These are phyloP conservation scores for Crithidia expoeki DNA, from an alignment of 208 protist genomes.

Conservation along the genomic window DNA sequence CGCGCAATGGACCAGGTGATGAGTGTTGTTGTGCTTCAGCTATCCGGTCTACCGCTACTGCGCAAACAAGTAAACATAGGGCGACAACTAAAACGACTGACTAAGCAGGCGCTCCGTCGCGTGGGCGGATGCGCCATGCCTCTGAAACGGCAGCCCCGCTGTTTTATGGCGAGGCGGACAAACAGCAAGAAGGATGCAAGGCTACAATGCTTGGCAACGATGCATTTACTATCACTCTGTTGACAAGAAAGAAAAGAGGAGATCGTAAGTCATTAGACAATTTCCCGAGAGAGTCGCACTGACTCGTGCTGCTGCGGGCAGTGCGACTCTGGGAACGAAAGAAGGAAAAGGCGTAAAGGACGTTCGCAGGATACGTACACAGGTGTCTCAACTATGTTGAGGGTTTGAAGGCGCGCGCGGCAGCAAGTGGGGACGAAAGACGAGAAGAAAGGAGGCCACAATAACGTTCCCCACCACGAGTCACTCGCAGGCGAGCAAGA, in stretches of 20 bases:
- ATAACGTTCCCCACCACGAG: no score
- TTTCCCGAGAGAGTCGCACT: neutral
- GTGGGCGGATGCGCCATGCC: no score
- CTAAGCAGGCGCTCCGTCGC: no score
- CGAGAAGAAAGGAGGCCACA: no score
- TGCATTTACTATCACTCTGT: neutral
- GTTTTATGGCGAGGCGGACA: neutral
- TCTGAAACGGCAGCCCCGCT: neutral
- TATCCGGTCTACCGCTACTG: no score
- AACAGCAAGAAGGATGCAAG: slow-evolving; percentile 4
- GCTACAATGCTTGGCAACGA: neutral
- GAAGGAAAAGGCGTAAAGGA: neutral
- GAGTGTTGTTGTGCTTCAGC: no score
- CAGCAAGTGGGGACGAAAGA: no score
- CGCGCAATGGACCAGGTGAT: no score
- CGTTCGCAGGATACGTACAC: neutral
- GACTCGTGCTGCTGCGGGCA: neutral
- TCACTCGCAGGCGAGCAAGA: no score
- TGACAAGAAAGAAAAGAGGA: neutral
- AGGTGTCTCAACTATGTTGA: neutral
- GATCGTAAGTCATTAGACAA: neutral
- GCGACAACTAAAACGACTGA: no score
- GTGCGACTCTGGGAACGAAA: neutral
- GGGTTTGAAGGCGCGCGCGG: no score
- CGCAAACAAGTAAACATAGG: no score